A percentile compares a stretch with the other conserved stretches of the same genome.
Conservation (phyloP, 2,329 filamentous ascomycete genomes). For the Aspergillus sclerotialis region DNA sequence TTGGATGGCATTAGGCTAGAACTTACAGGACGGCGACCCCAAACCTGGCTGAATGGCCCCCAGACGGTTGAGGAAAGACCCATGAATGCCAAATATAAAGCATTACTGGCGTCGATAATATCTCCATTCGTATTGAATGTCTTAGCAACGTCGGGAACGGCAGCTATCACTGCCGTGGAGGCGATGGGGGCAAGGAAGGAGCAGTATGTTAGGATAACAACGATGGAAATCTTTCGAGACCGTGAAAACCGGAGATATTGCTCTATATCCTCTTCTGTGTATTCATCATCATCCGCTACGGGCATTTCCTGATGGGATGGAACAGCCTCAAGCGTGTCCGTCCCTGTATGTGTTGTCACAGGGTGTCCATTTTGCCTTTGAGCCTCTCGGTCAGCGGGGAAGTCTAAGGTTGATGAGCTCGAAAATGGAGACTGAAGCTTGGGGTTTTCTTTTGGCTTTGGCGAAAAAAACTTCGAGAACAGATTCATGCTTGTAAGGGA, state of each 20-base stretch:
- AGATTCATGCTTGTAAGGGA: background rate
- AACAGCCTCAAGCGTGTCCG: constrained; percentile 22
- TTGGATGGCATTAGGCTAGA: background rate
- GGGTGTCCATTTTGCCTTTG: constrained; percentile 9
- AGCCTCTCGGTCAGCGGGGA: constrained; percentile 5
- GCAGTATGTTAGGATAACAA: constrained; percentile 64
- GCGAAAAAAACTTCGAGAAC: constrained; percentile 4
- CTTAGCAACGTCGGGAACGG: constrained; percentile 64
- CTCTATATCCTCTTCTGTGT: constrained; percentile 41
- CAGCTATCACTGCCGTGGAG: constrained; percentile 65
- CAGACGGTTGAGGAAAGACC: constrained; percentile 63
- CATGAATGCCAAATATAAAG: constrained; percentile 69
- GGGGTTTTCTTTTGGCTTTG: constrained; percentile 1
- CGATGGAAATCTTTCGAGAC: constrained; percentile 59
- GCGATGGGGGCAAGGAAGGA: constrained; percentile 69
- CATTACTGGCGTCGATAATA: constrained; percentile 68
- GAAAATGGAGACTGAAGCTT: constrained; percentile 9
- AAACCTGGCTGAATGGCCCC: constrained; percentile 63
- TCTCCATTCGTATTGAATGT: constrained; percentile 60
- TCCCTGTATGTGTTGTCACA: constrained; percentile 7
- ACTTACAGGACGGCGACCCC: constrained; percentile 52
- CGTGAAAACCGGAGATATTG: constrained; percentile 59
- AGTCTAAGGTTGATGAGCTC: constrained; percentile 7
- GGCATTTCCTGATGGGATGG: constrained; percentile 27
- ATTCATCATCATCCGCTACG: constrained; percentile 18